A percentile compares a stretch with the other conserved stretches of the same genome.
These are phyloP conservation scores for Esteya vermicola DNA, from an alignment of 2,329 filamentous ascomycete genomes.

Conservation along the genomic window DNA sequence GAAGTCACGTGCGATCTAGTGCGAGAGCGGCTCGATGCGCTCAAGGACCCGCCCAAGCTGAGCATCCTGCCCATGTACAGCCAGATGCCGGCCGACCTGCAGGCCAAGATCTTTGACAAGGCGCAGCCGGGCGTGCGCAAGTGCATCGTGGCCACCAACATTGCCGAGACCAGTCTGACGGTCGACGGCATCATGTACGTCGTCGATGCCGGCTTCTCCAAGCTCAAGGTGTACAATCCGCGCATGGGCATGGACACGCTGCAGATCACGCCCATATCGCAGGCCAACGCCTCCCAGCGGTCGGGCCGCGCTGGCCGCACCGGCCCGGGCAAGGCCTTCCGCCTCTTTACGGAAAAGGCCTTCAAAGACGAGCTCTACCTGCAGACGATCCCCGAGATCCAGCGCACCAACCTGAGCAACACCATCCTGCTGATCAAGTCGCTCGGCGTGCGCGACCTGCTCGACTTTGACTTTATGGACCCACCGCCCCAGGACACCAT, in stretches of 20 bases:
- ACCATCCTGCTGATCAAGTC: constrained; percentile 91
- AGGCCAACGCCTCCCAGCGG: constrained; percentile 87
- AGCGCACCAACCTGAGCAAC: constrained; percentile 89
- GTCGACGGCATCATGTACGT: constrained; percentile 99
- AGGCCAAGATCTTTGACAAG: constrained; percentile 93
- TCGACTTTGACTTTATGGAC: constrained; percentile 99
- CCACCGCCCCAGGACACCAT: constrained; percentile 96
- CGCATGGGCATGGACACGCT: constrained; percentile 99
- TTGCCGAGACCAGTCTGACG: constrained; percentile 93
- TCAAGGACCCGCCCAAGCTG: constrained; percentile 90
- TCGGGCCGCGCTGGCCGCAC: constrained; percentile 89
- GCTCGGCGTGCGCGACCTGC: constrained; percentile 78
- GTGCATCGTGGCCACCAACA: constrained; percentile 96
- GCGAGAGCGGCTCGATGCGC: constrained; percentile 68
- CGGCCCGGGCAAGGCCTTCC: constrained; percentile 87
- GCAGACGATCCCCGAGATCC: constrained; percentile 94
- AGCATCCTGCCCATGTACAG: constrained; percentile 96
- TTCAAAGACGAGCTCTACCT: constrained; percentile 95
- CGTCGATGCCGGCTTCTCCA: constrained; percentile 89
- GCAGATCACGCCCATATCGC: constrained; percentile 93
- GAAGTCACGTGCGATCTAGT: constrained; percentile 91
- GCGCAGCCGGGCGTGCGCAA: constrained; percentile 85
- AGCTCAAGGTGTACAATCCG: constrained; percentile 96
- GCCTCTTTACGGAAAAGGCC: constrained; percentile 84
- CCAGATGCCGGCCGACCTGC: constrained; percentile 96